Base-by-base conservation (phyloP, 2,329 filamentous ascomycete genomes). In the Sphaerostilbella broomeana region DNA sequence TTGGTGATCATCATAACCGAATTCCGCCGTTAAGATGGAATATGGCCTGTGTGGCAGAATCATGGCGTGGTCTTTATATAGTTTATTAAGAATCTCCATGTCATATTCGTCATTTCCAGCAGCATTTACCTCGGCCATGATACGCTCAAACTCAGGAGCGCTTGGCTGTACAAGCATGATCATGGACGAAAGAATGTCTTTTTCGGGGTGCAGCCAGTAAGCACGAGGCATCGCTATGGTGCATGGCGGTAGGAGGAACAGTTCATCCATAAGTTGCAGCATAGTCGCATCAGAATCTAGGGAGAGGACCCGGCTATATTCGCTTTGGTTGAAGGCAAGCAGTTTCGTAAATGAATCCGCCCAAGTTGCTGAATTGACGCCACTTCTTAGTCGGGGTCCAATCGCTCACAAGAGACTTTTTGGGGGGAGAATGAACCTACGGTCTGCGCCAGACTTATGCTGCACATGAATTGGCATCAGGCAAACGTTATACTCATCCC, bases 221-320 rank as follows among this genome's bases (percentile, higher is more conserved):
- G 81, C 82, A 22, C 78, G 73, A 2, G 83, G 79, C 72, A 86
- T 80, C 3, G 81, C 80, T 5, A 82, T 70, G 1, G 73, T 64
- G 2, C 72, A 69, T 2, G 63, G 55, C 0, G 82, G 82, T 2
- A 82, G 64, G 22, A 82, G 69, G 61, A 87, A 87, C 0, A 86
- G 68, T 40, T 86, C 80, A 49, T 87, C 83, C 67, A 86, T 72
- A 13, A 67, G 60, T 44, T 79, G 66, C 4, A 83, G 67, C 3
- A 86, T 61, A 1, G 73, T 73, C 15, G 75, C 67, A 51, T 86
- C 81, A 6, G 79, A 81, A 55, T 86, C 67, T 1, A 69, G 56
- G 34, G 79, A 75, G 6, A 65, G 47, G 1, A 71, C 65, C 0
- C 58, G 54, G 0, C 40, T 38, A 24, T 84, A 85, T 41, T 78